Base-by-base conservation (phyloP, 2,329 filamentous ascomycete genomes). In the Clonostachys byssicola region DNA sequence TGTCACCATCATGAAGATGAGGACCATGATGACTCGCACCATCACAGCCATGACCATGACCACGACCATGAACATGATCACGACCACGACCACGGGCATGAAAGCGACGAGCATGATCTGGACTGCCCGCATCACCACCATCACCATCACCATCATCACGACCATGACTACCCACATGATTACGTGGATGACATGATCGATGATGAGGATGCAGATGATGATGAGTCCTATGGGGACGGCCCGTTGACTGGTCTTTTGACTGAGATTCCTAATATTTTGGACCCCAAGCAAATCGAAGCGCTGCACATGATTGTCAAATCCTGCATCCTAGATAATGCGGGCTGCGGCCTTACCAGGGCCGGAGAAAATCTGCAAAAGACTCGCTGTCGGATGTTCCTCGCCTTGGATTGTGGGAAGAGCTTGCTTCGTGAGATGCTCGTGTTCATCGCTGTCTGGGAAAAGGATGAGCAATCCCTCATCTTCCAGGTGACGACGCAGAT, bases 401-500 rank as follows among this genome's bases (percentile, higher is more conserved):
- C 91, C 0, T 82, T 95, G 50, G 91, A 96, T 60, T 95, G 90
- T 52, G 92, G 92, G 4, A 85, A 92, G 55, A 96, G 95, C 60
- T 74, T 97, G 5, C 74, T 97, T 2, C 80, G 92, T 47, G 92
- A 97, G 64, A 81, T 97, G 59, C 75, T 97, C 40, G 95, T 97
- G 49, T 96, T 96, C 63, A 95, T 96, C 52, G 92, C 92, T 6
- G 92, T 95, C 9, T 97, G 92, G 92, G 92, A 96, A 61, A 85
- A 96, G 58, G 87, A 90, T 39, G 92, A 97, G 63, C 86, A 92
- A 50, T 91, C 95, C 51, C 81, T 96, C 36, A 96, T 96, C 60
- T 96, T 96, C 73, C 92, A 96, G 64, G 89, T 96, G 64, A 96
- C 95, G 66, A 88, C 91, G 41, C 92, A 96, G 66, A 96, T 97